Base-by-base conservation (phyloP, 2,329 filamentous ascomycete species). In the Grosmannia huntii region DNA sequence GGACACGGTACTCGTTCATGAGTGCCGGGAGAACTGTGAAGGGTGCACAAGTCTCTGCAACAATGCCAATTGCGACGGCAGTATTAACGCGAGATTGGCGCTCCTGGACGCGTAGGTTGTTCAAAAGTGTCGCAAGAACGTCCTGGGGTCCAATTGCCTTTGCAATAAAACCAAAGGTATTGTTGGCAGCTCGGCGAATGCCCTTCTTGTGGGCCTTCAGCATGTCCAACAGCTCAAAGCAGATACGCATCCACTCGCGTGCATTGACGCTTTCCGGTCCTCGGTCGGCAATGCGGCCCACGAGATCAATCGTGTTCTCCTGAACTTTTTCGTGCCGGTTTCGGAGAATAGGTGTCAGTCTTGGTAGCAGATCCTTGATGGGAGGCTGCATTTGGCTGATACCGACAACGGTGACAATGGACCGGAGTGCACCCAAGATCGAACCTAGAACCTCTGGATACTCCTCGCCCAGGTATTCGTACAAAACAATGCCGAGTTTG, bases 141-240 rank as follows among this genome's bases (percentile, higher is more conserved):
- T 99, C 94, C 72, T 97, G 92, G 14, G 94, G 94, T 64, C 94
- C 94, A 66, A 99, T 99, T 60, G 94, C 94, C 75, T 99, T 99
- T 69, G 94, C 94, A 67, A 99, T 99, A 80, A 96, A 99, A 71
- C 94, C 94, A 67, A 99, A 99, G 0, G 94, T 99, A 77, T 99
- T 99, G 82, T 99, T 99, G 66, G 94, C 95, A 25, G 94, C 94
- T 71, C 94, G 87, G 64, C 94, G 88, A 65, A 99, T 99, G 64
- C 94, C 95, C 80, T 99, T 99, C 76, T 99, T 99, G 78, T 99
- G 94, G 7, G 94, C 94, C 74, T 99, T 99, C 67, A 99, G 82
- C 94, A 99, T 99, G 73, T 99, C 94, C 33, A 99, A 83, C 57
- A 99, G 78, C 75, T 99, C 94, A 72, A 99, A 99, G 75, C 94